Evolutionary conservation across 495 filamentous ascomycete species (phyloP).

Genomic region (Penicillium goetzii): DNA sequence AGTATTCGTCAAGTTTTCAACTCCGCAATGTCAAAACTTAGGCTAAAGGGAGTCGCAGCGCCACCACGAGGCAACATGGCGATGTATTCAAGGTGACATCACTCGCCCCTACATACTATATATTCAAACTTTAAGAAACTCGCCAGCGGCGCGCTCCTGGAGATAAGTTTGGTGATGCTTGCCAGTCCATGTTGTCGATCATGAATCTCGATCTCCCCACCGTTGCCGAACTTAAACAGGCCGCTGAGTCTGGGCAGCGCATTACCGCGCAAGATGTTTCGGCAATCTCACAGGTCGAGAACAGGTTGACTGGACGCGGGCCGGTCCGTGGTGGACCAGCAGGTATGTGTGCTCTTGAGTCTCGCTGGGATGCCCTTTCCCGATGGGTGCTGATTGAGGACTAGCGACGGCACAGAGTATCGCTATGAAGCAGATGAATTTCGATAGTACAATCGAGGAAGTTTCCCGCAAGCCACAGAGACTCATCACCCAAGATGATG

Average conservation of each 20-base stretch:
- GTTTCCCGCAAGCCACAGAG: constrained; percentile 37
- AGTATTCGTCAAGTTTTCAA: neutral
- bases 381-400: neutral
- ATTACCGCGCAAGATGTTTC: constrained; percentile 42
- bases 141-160: neutral
- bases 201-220: constrained; percentile 34
- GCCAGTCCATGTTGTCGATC: neutral
- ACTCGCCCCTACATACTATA: constrained; percentile 21
- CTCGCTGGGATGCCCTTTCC: neutral
- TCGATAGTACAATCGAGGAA: constrained; percentile 42
- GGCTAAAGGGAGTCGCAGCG: constrained; percentile 8
- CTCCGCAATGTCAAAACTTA: neutral
- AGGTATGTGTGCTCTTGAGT: constrained; percentile 34
- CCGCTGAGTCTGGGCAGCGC: constrained; percentile 38
- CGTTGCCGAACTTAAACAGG: constrained; percentile 40
- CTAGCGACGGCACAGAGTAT: constrained; percentile 42
- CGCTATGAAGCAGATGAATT: constrained; percentile 43
- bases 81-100: constrained; percentile 41
- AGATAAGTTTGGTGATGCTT: neutral
- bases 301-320: constrained; percentile 46
- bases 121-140: constrained; percentile 12
- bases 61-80: constrained; percentile 22
- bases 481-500: constrained; percentile 41
- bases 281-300: constrained; percentile 41
- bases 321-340: constrained; percentile 62